These are phyloP conservation scores for Pterulicium gracile DNA, from an alignment of 1,284 basidiomycete genomes.

Conservation along the genomic window DNA sequence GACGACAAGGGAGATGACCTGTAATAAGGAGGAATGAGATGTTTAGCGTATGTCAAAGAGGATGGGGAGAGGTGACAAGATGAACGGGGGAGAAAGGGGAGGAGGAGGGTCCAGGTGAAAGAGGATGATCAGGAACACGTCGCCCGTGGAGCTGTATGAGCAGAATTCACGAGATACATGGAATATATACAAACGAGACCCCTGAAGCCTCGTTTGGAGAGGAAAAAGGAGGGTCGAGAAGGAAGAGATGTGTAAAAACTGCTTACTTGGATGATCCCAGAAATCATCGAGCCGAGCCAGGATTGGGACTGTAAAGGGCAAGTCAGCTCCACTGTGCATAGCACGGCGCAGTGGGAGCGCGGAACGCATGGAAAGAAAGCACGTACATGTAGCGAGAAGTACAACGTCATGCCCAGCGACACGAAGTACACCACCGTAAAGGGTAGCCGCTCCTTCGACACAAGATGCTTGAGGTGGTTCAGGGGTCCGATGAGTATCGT, in stretches of 20 bases:
- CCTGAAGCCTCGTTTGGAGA: too few species aligned
- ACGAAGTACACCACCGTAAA: conserved; percentile 81
- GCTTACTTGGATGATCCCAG: conserved; percentile 64
- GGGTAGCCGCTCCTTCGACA: conserved; percentile 77
- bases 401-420: conserved; percentile 76
- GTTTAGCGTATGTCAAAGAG: too few species aligned
- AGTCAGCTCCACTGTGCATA: too few species aligned
- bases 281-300: conserved; percentile 75
- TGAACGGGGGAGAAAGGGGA: too few species aligned
- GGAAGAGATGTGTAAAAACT: background rate
- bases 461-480: conserved; percentile 83
- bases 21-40: conserved; percentile 7
- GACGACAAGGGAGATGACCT: conserved; percentile 73
- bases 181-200: too few species aligned
- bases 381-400: conserved; percentile 79
- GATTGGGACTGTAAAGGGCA: conserved; percentile 55
- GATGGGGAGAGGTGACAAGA: too few species aligned
- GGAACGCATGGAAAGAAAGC: conserved; percentile 1
- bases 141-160: too few species aligned
- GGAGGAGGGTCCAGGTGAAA: too few species aligned
- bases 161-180: too few species aligned
- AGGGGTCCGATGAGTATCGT: conserved; percentile 78
- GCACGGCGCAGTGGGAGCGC: background rate
- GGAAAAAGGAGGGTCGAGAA: background rate
- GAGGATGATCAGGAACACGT: too few species aligned